Conservation (phyloP, 2,329 filamentous ascomycete species). For the Sarocladium strictum region DNA sequence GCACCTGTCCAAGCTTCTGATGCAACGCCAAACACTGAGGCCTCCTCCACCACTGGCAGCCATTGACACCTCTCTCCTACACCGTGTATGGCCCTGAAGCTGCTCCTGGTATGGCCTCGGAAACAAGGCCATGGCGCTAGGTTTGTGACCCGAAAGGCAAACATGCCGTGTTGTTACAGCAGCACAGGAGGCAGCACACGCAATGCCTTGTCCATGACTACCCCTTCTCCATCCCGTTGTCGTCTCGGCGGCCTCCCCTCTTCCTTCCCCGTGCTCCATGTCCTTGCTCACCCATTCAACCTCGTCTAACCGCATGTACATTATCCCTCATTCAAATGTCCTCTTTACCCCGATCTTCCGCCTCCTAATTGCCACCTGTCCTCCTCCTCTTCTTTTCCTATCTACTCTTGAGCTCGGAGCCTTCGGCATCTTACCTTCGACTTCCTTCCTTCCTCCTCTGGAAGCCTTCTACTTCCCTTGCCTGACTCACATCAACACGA, state of each 20-base stretch:
- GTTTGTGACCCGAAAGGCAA: background rate
- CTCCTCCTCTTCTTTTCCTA: background rate
- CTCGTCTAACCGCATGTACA: background rate
- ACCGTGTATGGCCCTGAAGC: background rate
- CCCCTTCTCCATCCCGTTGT: background rate
- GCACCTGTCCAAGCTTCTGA: slow-evolving; percentile 1
- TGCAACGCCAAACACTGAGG: background rate
- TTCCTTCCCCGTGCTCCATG: background rate
- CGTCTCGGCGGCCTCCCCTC: slow-evolving; percentile 2
- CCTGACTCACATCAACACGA: background rate
- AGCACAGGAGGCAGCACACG: background rate
- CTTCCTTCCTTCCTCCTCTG: background rate
- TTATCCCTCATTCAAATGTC: background rate
- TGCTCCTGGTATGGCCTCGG: background rate
- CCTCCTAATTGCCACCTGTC: background rate
- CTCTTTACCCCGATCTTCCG: background rate
- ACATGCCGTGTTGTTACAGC: background rate
- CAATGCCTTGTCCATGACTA: background rate
- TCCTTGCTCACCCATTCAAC: background rate
- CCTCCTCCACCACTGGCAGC: background rate
- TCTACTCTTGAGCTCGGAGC: background rate
- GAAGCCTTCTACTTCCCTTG: background rate
- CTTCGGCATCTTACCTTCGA: background rate
- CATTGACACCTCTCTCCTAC: background rate
- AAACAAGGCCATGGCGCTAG: background rate